Percentiles rank a stretch among this genome's conserved stretches.
These are phyloP conservation scores for Tuber indicum DNA, from an alignment of 495 filamentous ascomycete species.

Conservation along the genomic window DNA sequence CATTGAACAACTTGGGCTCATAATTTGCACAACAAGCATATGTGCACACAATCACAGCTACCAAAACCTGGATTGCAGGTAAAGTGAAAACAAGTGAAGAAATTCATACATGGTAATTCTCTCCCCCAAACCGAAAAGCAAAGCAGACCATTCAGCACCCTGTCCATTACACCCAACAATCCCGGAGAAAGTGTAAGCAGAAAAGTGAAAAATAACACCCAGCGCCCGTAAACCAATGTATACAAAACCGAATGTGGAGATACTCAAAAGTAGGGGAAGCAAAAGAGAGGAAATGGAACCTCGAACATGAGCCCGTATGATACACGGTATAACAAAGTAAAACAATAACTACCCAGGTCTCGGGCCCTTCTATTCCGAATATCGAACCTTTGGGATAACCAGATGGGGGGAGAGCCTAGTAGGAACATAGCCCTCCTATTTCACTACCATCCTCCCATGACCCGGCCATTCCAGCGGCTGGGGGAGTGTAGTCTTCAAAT, in stretches of 20 bases:
- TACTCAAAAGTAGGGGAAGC: not conserved
- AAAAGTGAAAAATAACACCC: not conserved
- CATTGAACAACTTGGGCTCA: not conserved
- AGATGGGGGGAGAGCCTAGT: constrained; percentile 2
- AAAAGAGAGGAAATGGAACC: not conserved
- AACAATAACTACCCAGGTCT: not conserved
- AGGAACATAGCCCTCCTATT: constrained; percentile 38
- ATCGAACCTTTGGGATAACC: not conserved
- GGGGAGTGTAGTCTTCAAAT: constrained; percentile 32
- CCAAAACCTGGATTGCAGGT: not conserved
- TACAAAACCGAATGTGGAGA: not conserved
- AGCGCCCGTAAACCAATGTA: not conserved
- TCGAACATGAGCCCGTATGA: not conserved
- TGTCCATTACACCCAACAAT: not conserved
- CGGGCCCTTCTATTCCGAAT: not conserved
- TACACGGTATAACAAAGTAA: not conserved
- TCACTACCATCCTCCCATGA: constrained; percentile 38
- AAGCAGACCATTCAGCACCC: not conserved
- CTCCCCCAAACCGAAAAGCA: not conserved
- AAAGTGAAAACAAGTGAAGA: not conserved
- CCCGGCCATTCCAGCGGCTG: constrained; percentile 37
- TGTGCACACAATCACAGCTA: not conserved
- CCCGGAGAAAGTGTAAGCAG: not conserved
- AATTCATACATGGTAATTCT: not conserved
- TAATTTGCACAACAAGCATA: not conserved